A percentile compares a stretch with the other conserved stretches of the same genome.
phyloP scores from a whole-genome alignment of 768 basidiomycete species.

The Xanthoconium stramineum region DNA sequence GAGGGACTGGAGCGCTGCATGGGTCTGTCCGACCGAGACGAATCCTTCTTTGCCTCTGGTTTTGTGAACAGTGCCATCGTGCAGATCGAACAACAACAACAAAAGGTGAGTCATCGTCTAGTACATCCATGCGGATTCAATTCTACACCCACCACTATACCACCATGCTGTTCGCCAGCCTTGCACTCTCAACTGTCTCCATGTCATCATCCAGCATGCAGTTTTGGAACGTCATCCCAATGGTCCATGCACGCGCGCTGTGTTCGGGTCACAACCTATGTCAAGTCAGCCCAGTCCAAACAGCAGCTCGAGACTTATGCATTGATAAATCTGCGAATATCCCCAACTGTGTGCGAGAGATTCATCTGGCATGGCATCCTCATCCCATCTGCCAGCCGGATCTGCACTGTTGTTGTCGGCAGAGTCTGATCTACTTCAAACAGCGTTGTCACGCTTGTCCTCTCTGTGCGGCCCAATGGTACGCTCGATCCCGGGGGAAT shows the following conservation, averaged over 20 bases:
- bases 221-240: conserved; percentile 88
- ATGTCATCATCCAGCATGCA: conserved; percentile 60
- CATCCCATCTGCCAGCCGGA: conserved; percentile 88
- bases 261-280: conserved; percentile 71
- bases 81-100: neutral
- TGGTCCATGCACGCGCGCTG: conserved; percentile 58
- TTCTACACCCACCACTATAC: conserved; percentile 71
- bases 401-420: conserved; percentile 87
- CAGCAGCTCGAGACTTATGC: conserved; percentile 55
- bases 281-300: neutral
- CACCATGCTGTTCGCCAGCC: conserved; percentile 77
- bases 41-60: conserved; percentile 91
- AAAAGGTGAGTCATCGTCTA: conserved; percentile 27
- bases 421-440: conserved; percentile 81
- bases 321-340: conserved; percentile 85
- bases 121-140: conserved; percentile 10
- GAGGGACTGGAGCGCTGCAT: conserved; percentile 85
- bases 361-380: conserved; percentile 85
- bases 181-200: conserved; percentile 69
- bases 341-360: conserved; percentile 81
- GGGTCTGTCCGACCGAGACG: conserved; percentile 85
- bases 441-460: conserved; percentile 42
- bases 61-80: conserved; percentile 89
- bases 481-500: conserved; percentile 40
- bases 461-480: conserved; percentile 23